Conservation (phyloP, 257 asterid genomes). For the Echium plantagineum region DNA sequence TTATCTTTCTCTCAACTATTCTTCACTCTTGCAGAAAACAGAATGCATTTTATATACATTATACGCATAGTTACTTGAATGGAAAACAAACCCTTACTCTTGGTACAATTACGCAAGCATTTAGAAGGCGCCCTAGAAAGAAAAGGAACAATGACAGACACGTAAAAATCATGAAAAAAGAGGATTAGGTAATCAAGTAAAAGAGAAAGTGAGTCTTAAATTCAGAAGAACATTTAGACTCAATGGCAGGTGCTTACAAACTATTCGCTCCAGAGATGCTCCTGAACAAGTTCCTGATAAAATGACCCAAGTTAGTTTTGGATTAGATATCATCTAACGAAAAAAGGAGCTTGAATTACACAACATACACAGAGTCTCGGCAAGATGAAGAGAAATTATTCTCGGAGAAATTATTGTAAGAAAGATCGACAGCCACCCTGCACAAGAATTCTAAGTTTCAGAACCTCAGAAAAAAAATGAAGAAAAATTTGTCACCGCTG, state of each 20-base stretch:
- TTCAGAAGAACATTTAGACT: not conserved
- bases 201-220: not conserved
- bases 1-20: too few relatives aligned
- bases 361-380: slow-evolving; percentile 1
- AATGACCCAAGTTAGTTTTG: not conserved
- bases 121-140: not conserved
- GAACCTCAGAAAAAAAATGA: not conserved
- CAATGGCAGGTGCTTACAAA: not conserved
- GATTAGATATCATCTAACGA: not conserved
- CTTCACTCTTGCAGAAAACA: too few relatives aligned
- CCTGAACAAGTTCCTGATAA: slow-evolving; percentile 2
- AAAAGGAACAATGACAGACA: not conserved
- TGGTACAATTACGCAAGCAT: not conserved
- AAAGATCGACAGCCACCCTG: slow-evolving; percentile 49
- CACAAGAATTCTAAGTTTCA: slow-evolving; percentile 4
- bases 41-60: not conserved
- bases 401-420: slow-evolving; percentile 40
- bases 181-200: not conserved
- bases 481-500: too few relatives aligned
- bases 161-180: not conserved
- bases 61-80: not conserved
- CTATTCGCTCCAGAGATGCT: not conserved
- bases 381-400: slow-evolving; percentile 26
- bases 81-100: slow-evolving; percentile 6
- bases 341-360: not conserved